Conservation (phyloP, 768 basidiomycete genomes). For the Rhizopogon rudus region DNA sequence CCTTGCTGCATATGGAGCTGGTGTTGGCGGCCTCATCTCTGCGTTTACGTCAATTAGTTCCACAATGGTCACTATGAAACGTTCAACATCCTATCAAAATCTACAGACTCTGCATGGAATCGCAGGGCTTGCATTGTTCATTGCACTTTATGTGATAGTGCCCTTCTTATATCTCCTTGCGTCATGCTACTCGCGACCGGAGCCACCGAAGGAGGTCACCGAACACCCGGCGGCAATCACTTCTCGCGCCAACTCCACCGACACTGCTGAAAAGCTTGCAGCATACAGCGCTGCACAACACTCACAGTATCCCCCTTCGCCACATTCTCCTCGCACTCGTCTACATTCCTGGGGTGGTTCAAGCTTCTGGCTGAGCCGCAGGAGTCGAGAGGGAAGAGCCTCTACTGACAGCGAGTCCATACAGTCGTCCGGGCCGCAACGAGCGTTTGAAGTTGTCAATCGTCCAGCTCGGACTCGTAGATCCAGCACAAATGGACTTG, state of each 20-base stretch:
- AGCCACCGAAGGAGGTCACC: slow-evolving; percentile 13
- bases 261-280: slow-evolving; percentile 37
- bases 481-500: slow-evolving; percentile 40
- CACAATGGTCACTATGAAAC: slow-evolving; percentile 23
- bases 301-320: slow-evolving; percentile 26
- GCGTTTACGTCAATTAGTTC: slow-evolving; percentile 55
- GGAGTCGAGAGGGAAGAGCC: slow-evolving; percentile 29
- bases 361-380: slow-evolving; percentile 31
- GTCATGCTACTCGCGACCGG: slow-evolving; percentile 10
- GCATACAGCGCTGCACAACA: slow-evolving; percentile 21
- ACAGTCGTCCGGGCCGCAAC: slow-evolving; percentile 29
- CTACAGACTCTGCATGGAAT: slow-evolving; percentile 61
- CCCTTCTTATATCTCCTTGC: slow-evolving; percentile 37
- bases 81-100: slow-evolving; percentile 23
- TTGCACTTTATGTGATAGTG: slow-evolving; percentile 51
- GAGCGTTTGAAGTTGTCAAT: slow-evolving; percentile 46
- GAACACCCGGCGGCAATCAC: slow-evolving; percentile 19
- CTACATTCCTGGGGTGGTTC: slow-evolving; percentile 35
- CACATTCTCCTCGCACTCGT: slow-evolving; percentile 27
- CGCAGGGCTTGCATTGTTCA: slow-evolving; percentile 61
- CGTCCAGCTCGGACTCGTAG: slow-evolving; percentile 49
- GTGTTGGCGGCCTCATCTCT: slow-evolving; percentile 55
- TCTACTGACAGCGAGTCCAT: slow-evolving; percentile 36
- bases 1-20: slow-evolving; percentile 50
- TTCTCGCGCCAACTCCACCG: slow-evolving; percentile 33